These are phyloP conservation scores for Colletotrichum sansevieriae DNA, from an alignment of 2,329 filamentous ascomycete species.

Conservation along the genomic window DNA sequence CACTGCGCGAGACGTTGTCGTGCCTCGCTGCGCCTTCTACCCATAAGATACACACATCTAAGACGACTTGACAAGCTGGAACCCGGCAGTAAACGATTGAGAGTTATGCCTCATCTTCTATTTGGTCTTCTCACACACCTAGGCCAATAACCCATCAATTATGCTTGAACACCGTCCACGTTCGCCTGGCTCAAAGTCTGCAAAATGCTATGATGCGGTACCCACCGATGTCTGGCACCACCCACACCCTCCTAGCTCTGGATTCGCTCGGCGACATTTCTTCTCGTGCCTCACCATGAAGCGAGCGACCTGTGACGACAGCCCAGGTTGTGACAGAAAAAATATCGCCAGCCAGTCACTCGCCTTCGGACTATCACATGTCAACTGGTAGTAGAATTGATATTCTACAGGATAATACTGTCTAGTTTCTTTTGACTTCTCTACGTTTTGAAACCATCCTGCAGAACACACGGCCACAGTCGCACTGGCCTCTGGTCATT, in stretches of 20 bases:
- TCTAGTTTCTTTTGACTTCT: not conserved
- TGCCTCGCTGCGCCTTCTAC: too few relatives aligned
- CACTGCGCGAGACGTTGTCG: not conserved
- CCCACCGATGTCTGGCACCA: not conserved
- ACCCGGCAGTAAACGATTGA: not conserved
- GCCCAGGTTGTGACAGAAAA: conserved; percentile 4
- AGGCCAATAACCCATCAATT: not conserved
- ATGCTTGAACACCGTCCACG: conserved; percentile 5
- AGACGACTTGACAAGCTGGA: conserved; percentile 15
- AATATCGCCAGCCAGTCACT: not conserved
- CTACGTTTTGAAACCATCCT: conserved; percentile 25
- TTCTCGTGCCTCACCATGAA: not conserved
- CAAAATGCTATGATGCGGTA: conserved; percentile 4
- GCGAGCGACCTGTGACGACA: not conserved
- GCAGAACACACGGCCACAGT: conserved; percentile 18
- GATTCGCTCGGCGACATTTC: conserved; percentile 2
- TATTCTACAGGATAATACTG: not conserved
- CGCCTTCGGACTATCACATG: not conserved
- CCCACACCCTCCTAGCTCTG: not conserved
- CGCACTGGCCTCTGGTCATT: conserved; percentile 7
- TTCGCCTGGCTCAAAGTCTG: not conserved
- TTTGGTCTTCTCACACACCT: not conserved
- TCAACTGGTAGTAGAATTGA: not conserved
- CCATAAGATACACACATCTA: not conserved
- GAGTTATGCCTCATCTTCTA: not conserved